Base-by-base conservation (phyloP, 257 asterid genomes). In the Datura wrightii region DNA sequence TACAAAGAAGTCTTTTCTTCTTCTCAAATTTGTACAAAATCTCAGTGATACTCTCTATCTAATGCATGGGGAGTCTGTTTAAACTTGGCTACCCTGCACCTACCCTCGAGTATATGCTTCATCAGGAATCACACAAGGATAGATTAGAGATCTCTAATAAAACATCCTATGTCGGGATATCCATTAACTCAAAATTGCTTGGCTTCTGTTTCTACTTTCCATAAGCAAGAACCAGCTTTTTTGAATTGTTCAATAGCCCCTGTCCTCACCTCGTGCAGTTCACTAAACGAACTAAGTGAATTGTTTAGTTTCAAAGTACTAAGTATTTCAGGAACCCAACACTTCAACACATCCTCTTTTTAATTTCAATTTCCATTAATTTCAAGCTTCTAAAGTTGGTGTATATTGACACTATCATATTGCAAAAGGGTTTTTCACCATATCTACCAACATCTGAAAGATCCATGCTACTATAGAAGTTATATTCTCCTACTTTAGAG, bases 371-470 rank as follows among this genome's bases (percentile, higher is more conserved):
- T 42, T 41, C 8, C 13, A 70, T 70, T 39, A 70, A 55, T 3
- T n/a, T 56, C 62, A 42, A 70, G 79, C 54, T 42, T 42, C 37
- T 41, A 70, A 18, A 42, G 37, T 42, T 70, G 53, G 36, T 9
- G 52, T 42, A 37, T 18, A 37, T 18, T 16, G 79, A 70, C 36
- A 42, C 37, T 42, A 70, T 42, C 50, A 6, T 42, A 42, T 9
- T 42, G 37, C 53, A 70, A 70, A 69, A n/a, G 79, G 42, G 54
- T 55, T 70, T 70, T 42, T 42, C 34, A 36, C 79, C 79, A 71
- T 41, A 71, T 71, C 79, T 34, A 71, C 79, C 36, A 42, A 71
- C 56, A 42, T 71, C 39, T 71, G 55, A 71, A 71, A 71, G 55
- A 71, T 5, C 18, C 79, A 71, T 46, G 54, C 34, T n/a, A 71